Percentiles rank a stretch among this genome's conserved stretches.
These are phyloP conservation scores for Iberis amara DNA, from an alignment of 441 rosid species.

Conservation along the genomic window DNA sequence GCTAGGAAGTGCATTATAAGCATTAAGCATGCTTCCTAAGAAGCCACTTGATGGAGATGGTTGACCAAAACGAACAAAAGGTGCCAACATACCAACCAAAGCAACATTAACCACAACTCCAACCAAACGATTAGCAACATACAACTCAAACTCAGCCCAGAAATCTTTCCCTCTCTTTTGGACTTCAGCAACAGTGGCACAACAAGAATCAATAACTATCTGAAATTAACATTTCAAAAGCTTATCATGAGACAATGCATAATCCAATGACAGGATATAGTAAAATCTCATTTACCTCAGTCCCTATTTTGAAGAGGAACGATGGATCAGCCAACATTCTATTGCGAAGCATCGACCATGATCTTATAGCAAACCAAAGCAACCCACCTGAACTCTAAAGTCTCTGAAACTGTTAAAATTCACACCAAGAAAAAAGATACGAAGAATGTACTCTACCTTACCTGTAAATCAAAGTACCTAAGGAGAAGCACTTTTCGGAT, in stretches of 20 bases:
- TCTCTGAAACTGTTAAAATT: not conserved
- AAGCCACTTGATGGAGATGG: conserved; percentile 53
- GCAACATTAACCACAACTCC: conserved; percentile 71
- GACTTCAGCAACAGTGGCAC: conserved; percentile 81
- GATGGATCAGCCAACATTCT: conserved; percentile 96
- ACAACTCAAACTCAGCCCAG: conserved; percentile 80
- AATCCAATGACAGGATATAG: too few relatives aligned
- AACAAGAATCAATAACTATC: conserved; percentile 75
- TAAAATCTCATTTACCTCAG: conserved; percentile 49
- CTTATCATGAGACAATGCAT: too few relatives aligned
- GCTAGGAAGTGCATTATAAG: conserved; percentile 76
- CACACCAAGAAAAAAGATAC: not conserved
- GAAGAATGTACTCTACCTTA: conserved; percentile 22
- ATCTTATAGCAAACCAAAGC: conserved; percentile 64
- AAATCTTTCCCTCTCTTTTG: conserved; percentile 78
- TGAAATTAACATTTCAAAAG: conserved; percentile 30
- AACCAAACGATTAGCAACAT: conserved; percentile 65
- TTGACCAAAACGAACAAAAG: conserved; percentile 70
- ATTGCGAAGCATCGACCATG: conserved; percentile 75
- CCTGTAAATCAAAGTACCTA: conserved; percentile 88
- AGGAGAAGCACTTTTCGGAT: conserved; percentile 65
- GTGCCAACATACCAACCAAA: conserved; percentile 78
- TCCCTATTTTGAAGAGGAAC: conserved; percentile 87
- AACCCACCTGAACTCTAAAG: conserved; percentile 63
- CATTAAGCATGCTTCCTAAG: conserved; percentile 48